phyloP scores from a whole-genome alignment of 805 yeast genomes.

The Suhomyces prunicola region DNA sequence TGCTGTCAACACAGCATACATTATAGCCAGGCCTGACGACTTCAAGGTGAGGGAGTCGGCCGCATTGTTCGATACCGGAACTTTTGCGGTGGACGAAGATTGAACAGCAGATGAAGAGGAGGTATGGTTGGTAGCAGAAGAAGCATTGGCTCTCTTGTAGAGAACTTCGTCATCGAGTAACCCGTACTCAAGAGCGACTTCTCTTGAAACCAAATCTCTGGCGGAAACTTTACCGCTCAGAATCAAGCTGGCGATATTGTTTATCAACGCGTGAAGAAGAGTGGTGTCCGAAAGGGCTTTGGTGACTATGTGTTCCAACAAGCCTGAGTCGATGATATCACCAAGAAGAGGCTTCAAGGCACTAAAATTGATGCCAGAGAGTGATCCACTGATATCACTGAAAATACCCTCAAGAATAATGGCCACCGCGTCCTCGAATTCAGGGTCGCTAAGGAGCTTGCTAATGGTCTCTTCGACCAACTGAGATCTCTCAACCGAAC shows the following conservation, averaged over 20 bases:
- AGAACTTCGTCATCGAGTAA: not conserved
- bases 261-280: slow-evolving; percentile 20
- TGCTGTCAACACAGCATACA: not conserved
- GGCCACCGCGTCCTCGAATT: slow-evolving; percentile 23
- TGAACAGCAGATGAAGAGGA: not conserved
- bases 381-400: slow-evolving; percentile 15
- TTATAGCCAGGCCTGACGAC: not conserved
- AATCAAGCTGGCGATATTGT: slow-evolving; percentile 20
- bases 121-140: not conserved
- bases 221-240: slow-evolving; percentile 11
- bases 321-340: slow-evolving; percentile 21
- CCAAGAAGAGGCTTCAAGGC: slow-evolving; percentile 16
- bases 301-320: slow-evolving; percentile 20
- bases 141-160: not conserved
- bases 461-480: slow-evolving; percentile 22
- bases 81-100: not conserved
- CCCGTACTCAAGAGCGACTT: slow-evolving; percentile 1
- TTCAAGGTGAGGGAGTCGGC: slow-evolving; percentile 1
- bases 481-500: slow-evolving; percentile 26
- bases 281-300: slow-evolving; percentile 21
- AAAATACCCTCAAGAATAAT: slow-evolving; percentile 21
- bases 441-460: slow-evolving; percentile 19
- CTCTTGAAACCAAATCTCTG: slow-evolving; percentile 2
- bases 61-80: not conserved
- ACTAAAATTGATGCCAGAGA: slow-evolving; percentile 15